Conservation (phyloP, 208 protist genomes). For the Angomonas ambiguus region DNA sequence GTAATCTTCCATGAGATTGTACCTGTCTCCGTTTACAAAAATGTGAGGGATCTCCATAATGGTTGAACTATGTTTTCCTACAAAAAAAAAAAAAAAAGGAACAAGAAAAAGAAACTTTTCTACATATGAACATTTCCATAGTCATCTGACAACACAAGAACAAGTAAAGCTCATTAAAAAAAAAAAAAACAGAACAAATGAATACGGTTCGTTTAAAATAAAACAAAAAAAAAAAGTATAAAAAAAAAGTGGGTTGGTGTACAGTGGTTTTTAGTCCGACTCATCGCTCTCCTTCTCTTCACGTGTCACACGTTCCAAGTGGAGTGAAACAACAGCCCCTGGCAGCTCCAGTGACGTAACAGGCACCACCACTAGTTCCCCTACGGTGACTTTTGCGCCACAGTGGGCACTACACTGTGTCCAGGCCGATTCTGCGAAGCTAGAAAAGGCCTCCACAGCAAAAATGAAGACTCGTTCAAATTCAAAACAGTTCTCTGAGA, state of each 20-base stretch:
- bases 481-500: background rate
- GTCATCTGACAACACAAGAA: too few species aligned
- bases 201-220: too few species aligned
- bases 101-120: too few species aligned
- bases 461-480: background rate
- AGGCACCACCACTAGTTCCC: background rate
- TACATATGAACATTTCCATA: too few species aligned
- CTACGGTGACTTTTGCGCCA: background rate
- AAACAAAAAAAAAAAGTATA: background rate
- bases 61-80: background rate
- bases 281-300: background rate
- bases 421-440: background rate
- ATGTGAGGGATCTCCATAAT: background rate
- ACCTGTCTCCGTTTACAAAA: background rate
- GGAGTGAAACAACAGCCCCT: background rate
- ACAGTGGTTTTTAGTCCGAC: too few species aligned
- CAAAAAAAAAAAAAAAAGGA: too few species aligned
- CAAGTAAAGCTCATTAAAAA: too few species aligned
- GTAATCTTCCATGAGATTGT: conserved; percentile 2
- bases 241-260: too few species aligned
- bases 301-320: background rate
- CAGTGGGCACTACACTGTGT: background rate
- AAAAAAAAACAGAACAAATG: too few species aligned
- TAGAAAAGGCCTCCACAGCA: background rate
- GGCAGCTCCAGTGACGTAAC: background rate